Conservation (phyloP, 768 basidiomycete genomes). For the Trametes punicea region DNA sequence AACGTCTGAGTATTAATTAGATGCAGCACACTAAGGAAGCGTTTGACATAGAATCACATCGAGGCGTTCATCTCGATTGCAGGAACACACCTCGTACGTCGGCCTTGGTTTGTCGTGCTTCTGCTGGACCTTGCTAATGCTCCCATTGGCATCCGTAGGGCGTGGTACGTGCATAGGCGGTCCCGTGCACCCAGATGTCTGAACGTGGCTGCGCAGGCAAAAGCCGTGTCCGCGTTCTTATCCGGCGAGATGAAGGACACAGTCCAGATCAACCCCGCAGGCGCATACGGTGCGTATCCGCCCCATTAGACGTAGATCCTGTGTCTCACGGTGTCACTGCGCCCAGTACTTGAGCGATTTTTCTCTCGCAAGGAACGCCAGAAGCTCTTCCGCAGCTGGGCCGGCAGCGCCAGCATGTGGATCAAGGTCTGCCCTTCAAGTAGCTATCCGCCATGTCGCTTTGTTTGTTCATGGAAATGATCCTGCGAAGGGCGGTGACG, state of each 20-base stretch:
- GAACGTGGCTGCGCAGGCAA: constrained; percentile 49
- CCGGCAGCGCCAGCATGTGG: constrained; percentile 92
- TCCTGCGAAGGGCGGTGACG: constrained; percentile 63
- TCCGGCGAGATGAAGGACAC: constrained; percentile 97
- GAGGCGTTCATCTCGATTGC: constrained; percentile 82
- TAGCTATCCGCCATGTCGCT: background rate
- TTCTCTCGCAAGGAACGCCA: constrained; percentile 90
- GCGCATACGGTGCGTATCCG: constrained; percentile 58
- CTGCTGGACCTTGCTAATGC: background rate
- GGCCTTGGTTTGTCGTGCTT: background rate
- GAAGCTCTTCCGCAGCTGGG: constrained; percentile 91
- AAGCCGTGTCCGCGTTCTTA: constrained; percentile 92
- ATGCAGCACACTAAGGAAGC: background rate
- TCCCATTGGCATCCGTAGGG: constrained; percentile 42
- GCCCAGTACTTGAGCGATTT: constrained; percentile 77
- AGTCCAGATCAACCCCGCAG: constrained; percentile 79
- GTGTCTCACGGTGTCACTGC: too few species aligned
- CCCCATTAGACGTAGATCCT: too few species aligned
- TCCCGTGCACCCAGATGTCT: background rate
- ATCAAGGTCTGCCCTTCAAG: constrained; percentile 55
- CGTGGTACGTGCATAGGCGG: constrained; percentile 48
- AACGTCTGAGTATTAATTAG: background rate
- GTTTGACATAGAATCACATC: constrained; percentile 61
- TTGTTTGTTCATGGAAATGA: background rate
- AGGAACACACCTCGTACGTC: constrained; percentile 77